These are phyloP conservation scores for Malus sylvestris DNA, from an alignment of 306 rosid genomes.

Conservation along the genomic window DNA sequence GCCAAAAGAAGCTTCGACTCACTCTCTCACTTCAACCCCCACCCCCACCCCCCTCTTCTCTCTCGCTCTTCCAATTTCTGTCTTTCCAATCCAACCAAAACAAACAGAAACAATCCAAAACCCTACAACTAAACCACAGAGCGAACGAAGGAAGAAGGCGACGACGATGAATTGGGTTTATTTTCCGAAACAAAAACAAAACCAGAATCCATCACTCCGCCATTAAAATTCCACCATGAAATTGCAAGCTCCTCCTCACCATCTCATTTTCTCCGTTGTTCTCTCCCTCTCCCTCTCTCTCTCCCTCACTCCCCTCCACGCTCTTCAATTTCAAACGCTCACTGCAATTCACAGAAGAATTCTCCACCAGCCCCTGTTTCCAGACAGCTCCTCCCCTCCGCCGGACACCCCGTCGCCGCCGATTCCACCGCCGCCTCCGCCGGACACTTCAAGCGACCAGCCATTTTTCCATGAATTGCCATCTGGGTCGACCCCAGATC, in stretches of 20 bases:
- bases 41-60: neutral
- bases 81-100: conserved; percentile 11
- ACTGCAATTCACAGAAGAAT: conserved; percentile 38
- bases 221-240: conserved; percentile 45
- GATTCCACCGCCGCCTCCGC: conserved; percentile 27
- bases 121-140: neutral
- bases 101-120: conserved; percentile 2
- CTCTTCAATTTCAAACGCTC: conserved; percentile 9
- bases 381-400: conserved; percentile 56
- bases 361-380: conserved; percentile 82
- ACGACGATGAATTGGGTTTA: conserved; percentile 31
- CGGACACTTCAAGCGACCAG: conserved; percentile 29
- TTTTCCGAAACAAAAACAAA: neutral
- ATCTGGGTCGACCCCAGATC: conserved; percentile 42
- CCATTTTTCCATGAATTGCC: conserved; percentile 78
- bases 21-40: neutral
- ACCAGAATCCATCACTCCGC: conserved; percentile 24
- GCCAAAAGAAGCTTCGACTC: conserved; percentile 48
- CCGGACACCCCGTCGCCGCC: conserved; percentile 31
- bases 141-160: conserved; percentile 13
- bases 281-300: conserved; percentile 21
- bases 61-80: neutral
- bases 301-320: conserved; percentile 5
- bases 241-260: neutral
- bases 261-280: conserved; percentile 3